Percentiles rank a stretch among this genome's conserved stretches.
phyloP scores from a whole-genome alignment of 768 basidiomycete species.

The Chiua virens region DNA sequence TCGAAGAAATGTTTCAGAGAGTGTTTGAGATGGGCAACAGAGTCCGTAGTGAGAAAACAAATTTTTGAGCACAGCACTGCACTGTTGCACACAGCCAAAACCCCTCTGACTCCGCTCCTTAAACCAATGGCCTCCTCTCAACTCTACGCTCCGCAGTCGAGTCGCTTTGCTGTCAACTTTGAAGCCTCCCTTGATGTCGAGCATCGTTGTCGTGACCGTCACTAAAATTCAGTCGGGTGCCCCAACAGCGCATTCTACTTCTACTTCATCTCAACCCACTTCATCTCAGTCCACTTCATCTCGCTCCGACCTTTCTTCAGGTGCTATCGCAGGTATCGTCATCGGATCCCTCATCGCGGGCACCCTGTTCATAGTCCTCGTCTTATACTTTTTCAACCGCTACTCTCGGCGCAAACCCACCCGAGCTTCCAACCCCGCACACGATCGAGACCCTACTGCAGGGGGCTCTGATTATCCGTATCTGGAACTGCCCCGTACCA shows the following conservation, averaged over 20 bases:
- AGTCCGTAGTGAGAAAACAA: slow-evolving; percentile 8
- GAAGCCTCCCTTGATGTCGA: too few relatives aligned
- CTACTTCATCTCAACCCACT: not conserved
- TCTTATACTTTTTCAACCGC: slow-evolving; percentile 13
- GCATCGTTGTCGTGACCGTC: slow-evolving; percentile 5
- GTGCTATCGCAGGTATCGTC: slow-evolving; percentile 19
- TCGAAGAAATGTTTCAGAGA: not conserved
- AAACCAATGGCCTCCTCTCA: not conserved
- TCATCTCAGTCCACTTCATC: not conserved
- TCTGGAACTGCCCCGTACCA: not conserved
- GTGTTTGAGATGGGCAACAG: not conserved
- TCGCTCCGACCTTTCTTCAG: slow-evolving; percentile 4
- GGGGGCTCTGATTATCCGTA: not conserved
- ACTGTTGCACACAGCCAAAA: slow-evolving; percentile 7
- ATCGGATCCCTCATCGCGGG: slow-evolving; percentile 18
- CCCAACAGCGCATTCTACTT: not conserved
- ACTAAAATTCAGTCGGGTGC: slow-evolving; percentile 1
- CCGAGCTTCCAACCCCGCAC: slow-evolving; percentile 14
- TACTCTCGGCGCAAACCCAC: slow-evolving; percentile 11
- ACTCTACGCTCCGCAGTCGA: not conserved
- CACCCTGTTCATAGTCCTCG: slow-evolving; percentile 9
- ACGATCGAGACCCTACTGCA: not conserved
- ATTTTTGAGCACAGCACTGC: not conserved
- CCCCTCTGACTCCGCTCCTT: not conserved
- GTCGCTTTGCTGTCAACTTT: too few relatives aligned